Conservation (phyloP, 306 rosid species). For the Trifolium pratense region DNA sequence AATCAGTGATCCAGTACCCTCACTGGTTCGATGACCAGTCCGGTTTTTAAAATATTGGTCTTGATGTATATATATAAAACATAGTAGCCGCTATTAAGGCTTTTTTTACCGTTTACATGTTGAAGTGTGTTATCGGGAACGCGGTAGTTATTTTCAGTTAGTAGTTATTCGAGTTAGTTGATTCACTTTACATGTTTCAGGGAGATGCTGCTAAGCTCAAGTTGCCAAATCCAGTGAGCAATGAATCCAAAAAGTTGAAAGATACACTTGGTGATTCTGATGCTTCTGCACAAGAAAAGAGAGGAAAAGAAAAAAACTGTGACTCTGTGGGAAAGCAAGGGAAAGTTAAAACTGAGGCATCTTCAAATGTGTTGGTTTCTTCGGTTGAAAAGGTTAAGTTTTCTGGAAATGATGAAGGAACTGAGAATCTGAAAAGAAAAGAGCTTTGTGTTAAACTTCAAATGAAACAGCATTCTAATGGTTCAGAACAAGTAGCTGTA, state of each 20-base stretch:
- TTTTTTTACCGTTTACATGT: too few species aligned
- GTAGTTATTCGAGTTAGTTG: neutral
- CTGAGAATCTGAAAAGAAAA: slow-evolving; percentile 44
- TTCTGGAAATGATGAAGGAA: slow-evolving; percentile 50
- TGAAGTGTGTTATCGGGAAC: too few species aligned
- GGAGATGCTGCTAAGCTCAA: slow-evolving; percentile 49
- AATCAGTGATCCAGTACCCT: too few species aligned
- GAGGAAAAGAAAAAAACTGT: too few species aligned
- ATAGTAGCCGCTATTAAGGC: too few species aligned
- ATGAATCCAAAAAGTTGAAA: neutral
- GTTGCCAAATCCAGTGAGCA: slow-evolving; percentile 42
- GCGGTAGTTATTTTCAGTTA: too few species aligned
- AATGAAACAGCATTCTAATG: slow-evolving; percentile 53
- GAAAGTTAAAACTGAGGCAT: too few species aligned
- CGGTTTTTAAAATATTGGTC: too few species aligned
- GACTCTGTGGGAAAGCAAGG: too few species aligned
- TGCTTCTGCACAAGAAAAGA: too few species aligned
- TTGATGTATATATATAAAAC: too few species aligned
- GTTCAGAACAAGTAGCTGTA: slow-evolving; percentile 34
- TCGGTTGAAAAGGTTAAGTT: slow-evolving; percentile 48
- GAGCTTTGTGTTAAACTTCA: slow-evolving; percentile 49
- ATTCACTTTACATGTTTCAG: slow-evolving; percentile 48
- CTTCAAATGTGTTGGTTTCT: slow-evolving; percentile 47
- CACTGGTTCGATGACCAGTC: too few species aligned
- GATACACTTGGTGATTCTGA: neutral